Evolutionary conservation across 805 yeast genomes (phyloP).

Genomic region (Ogataea zsoltii): DNA sequence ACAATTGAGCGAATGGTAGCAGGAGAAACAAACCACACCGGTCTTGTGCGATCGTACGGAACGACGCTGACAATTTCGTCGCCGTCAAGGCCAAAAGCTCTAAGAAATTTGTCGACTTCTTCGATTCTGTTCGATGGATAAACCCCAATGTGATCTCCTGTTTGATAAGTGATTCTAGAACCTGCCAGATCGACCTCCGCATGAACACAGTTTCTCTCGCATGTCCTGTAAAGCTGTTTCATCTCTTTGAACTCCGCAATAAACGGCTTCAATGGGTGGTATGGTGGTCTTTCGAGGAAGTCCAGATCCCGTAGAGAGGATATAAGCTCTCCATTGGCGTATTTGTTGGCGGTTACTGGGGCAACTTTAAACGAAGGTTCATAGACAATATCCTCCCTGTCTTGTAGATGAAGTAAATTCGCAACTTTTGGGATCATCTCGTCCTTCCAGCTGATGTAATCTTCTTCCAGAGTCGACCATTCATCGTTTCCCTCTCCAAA

Average conservation of each 20-base stretch:
- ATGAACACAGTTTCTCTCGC: conserved; percentile 72
- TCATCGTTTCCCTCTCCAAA: conserved; percentile 93
- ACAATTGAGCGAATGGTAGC: conserved; percentile 77
- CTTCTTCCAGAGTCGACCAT: conserved; percentile 86
- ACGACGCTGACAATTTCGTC: conserved; percentile 57
- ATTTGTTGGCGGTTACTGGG: conserved; percentile 30
- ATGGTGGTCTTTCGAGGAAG: conserved; percentile 24
- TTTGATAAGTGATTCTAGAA: conserved; percentile 72
- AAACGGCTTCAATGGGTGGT: conserved; percentile 51
- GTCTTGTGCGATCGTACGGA: conserved; percentile 62
- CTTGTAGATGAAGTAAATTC: conserved; percentile 54
- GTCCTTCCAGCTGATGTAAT: conserved; percentile 88
- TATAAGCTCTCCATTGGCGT: conserved; percentile 31
- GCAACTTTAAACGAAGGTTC: conserved; percentile 57
- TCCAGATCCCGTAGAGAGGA: conserved; percentile 17
- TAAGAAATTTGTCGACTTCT: conserved; percentile 61
- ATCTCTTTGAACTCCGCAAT: conserved; percentile 58
- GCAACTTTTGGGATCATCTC: conserved; percentile 62
- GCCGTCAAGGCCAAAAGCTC: conserved; percentile 58
- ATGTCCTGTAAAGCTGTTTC: conserved; percentile 59
- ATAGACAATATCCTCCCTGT: conserved; percentile 67
- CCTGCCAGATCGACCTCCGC: conserved; percentile 72
- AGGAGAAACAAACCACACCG: conserved; percentile 63
- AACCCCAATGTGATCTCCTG: conserved; percentile 93
- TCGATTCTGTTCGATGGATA: conserved; percentile 81